Evolutionary conservation across 495 filamentous ascomycete species (phyloP).

Genomic region (Annulohypoxylon moriforme): DNA sequence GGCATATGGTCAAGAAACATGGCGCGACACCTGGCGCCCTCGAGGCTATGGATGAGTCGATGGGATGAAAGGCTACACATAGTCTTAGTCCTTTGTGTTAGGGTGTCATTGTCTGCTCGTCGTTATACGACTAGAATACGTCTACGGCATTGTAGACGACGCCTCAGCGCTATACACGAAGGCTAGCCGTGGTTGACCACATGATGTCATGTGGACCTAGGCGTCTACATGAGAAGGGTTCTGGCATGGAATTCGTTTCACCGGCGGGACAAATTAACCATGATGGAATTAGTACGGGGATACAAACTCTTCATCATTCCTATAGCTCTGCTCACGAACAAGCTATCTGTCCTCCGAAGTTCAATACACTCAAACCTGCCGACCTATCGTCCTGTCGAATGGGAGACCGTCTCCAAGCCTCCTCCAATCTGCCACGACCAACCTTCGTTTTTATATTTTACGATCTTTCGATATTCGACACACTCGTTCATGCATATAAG

Average conservation of each 20-base stretch:
- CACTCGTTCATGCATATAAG: constrained; percentile 31
- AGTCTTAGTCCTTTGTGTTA: background rate
- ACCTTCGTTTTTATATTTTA: constrained; percentile 6
- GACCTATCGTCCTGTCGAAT: background rate
- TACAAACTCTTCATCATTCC: background rate
- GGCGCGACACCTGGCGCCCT: constrained; percentile 38
- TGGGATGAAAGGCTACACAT: constrained; percentile 18
- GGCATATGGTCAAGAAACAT: constrained; percentile 64
- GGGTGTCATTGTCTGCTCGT: background rate
- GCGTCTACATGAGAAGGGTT: background rate
- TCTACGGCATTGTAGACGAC: background rate
- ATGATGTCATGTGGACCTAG: background rate
- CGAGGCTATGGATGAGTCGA: constrained; percentile 45
- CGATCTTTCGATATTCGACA: constrained; percentile 21
- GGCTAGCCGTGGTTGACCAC: background rate
- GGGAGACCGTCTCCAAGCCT: background rate
- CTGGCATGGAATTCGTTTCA: background rate
- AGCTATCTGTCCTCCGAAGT: background rate
- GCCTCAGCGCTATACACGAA: background rate
- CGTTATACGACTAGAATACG: background rate
- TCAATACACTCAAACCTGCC: background rate
- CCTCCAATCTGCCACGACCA: background rate
- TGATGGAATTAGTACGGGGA: background rate
- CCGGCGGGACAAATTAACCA: background rate
- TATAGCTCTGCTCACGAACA: background rate